Evolutionary conservation across 192 early-diverging fungal genomes (phyloP).

Genomic region (Backusella luteola): DNA sequence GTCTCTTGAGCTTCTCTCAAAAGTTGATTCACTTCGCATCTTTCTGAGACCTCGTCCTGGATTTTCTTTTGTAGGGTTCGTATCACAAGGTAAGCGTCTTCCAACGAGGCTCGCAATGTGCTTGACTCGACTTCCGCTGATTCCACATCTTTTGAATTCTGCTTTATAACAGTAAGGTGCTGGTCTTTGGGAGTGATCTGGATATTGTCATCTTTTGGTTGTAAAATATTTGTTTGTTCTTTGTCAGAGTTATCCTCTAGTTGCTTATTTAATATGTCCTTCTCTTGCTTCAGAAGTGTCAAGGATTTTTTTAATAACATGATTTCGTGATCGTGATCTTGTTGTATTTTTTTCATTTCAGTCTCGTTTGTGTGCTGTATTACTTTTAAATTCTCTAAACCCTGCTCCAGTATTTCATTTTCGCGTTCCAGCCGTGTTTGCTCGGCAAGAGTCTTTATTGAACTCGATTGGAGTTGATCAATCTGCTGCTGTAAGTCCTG

Average conservation of each 20-base stretch:
- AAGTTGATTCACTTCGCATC: not conserved
- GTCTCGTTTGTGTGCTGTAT: not conserved
- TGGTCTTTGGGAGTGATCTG: not conserved
- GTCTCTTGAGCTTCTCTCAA: slow-evolving; percentile 9
- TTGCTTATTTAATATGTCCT: not conserved
- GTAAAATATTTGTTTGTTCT: not conserved
- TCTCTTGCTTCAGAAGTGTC: not conserved
- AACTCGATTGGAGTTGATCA: not conserved
- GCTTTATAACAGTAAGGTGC: not conserved
- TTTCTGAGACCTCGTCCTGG: not conserved
- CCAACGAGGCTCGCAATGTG: not conserved
- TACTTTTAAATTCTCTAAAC: not conserved
- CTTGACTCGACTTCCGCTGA: not conserved
- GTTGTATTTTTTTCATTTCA: not conserved
- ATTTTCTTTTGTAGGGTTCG: not conserved
- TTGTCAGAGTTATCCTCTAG: not conserved
- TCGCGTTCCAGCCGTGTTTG: not conserved
- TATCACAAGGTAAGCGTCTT: not conserved
- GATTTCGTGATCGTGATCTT: not conserved
- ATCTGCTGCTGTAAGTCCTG: not conserved
- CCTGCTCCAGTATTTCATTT: not conserved
- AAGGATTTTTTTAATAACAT: not conserved
- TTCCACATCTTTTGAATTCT: not conserved
- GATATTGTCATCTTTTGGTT: not conserved
- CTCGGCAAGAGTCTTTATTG: not conserved